A percentile compares a stretch with the other conserved stretches of the same genome.
phyloP scores from a whole-genome alignment of 441 rosid species.

The Pelargonium citronellum region DNA sequence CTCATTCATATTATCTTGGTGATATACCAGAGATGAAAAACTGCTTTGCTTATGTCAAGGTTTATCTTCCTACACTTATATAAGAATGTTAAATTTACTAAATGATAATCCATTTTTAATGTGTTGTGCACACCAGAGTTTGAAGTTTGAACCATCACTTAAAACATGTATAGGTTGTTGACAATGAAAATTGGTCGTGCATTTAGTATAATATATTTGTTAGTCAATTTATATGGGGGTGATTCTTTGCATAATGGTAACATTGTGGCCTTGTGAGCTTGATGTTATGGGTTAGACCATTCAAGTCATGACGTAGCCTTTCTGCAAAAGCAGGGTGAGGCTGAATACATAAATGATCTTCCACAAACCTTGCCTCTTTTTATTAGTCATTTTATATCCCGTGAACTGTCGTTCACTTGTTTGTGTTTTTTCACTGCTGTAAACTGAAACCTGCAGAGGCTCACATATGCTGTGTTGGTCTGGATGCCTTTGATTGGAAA shows the following conservation, averaged over 20 bases:
- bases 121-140: neutral
- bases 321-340: too few relatives aligned
- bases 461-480: neutral
- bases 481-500: neutral
- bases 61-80: conserved; percentile 18
- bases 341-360: too few relatives aligned
- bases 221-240: too few relatives aligned
- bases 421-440: too few relatives aligned
- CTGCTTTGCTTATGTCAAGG: conserved; percentile 93
- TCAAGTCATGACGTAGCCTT: too few relatives aligned
- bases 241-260: too few relatives aligned
- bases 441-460: neutral
- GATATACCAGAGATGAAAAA: conserved; percentile 57
- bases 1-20: conserved; percentile 78
- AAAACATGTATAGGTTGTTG: neutral
- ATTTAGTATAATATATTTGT: too few relatives aligned
- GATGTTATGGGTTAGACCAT: too few relatives aligned
- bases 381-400: neutral
- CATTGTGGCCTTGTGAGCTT: too few relatives aligned
- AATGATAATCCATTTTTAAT: neutral
- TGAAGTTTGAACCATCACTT: neutral
- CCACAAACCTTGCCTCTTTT: too few relatives aligned
- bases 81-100: neutral
- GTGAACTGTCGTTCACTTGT: too few relatives aligned
- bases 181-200: neutral